Evolutionary conservation across 2,329 filamentous ascomycete genomes (phyloP).

Genomic region (Scolecobasidium constrictum): DNA sequence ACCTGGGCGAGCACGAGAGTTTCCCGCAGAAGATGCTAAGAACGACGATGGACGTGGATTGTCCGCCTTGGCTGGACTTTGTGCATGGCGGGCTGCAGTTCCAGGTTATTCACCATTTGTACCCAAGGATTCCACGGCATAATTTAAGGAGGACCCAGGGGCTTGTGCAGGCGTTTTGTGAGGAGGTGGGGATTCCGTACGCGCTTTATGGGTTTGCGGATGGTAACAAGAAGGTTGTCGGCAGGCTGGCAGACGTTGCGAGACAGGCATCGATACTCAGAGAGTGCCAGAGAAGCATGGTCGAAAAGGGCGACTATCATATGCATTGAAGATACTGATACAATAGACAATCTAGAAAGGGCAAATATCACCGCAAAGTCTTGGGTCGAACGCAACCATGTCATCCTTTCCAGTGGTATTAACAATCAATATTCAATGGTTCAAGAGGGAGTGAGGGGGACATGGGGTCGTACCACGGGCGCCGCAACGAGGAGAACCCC

Average conservation of each 20-base stretch:
- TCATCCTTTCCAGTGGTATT: too few relatives aligned
- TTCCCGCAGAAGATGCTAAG: conserved; percentile 60
- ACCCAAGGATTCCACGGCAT: conserved; percentile 56
- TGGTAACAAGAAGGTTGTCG: conserved; percentile 48
- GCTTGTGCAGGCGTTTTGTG: conserved; percentile 51
- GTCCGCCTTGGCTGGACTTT: conserved; percentile 61
- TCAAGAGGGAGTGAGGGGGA: too few relatives aligned
- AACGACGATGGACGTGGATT: conserved; percentile 66
- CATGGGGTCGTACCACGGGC: too few relatives aligned
- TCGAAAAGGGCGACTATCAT: conserved; percentile 10
- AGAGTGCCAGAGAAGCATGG: conserved; percentile 39
- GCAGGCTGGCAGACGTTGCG: conserved; percentile 45
- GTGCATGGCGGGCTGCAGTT: conserved; percentile 64
- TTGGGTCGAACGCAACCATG: too few relatives aligned
- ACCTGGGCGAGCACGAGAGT: conserved; percentile 53
- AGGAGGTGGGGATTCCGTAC: conserved; percentile 54
- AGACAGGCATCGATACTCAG: conserved; percentile 50
- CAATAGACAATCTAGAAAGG: background rate
- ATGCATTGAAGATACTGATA: background rate
- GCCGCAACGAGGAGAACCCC: too few relatives aligned
- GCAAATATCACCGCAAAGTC: too few relatives aligned
- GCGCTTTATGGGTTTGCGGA: conserved; percentile 50
- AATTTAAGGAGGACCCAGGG: conserved; percentile 52
- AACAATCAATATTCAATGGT: too few relatives aligned
- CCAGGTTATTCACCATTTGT: conserved; percentile 61